Evolutionary conservation across 108 stramenopile species (phyloP), one percentile per base, ranked within the genome.

Genomic region (Cyclostephanos invisitatus): DNA sequence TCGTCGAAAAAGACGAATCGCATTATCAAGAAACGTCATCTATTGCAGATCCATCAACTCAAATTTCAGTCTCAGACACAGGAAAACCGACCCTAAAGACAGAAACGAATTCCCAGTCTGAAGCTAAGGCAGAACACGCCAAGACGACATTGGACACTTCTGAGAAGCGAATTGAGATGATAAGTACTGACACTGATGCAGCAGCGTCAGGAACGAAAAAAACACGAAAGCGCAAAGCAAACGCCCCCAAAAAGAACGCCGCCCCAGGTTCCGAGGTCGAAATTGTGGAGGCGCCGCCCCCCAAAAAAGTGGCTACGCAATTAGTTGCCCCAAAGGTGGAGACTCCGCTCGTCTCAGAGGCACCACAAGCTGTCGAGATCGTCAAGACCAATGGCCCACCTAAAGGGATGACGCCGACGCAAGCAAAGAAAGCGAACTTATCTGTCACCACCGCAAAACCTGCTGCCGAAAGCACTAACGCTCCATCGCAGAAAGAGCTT

Each of bases 171-270:
- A 14, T 10, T 24, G 55, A 40, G 40, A 40, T 11, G 11, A 18
- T 36, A 17, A 36, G 28, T 3, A 47, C 46, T 15, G 36, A 55
- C 5, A 38, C 22, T 44, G 9, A 35, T n/a, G 60, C 21, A 21
- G 60, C 46, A 28, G 60, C 48, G 10, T 5, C 14, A 22, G 37
- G 12, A 17, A 61, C 70, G 55, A 78, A 71, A 54, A 71, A 70
- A 28, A 56, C 54, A 10, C 70, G 65, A 24, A 78, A 78, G 58
- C 77, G 77, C 55, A 78, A 78, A 63, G 77, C 68, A 27, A 71
- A 42, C 51, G 63, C 58, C 17, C 77, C 77, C 5, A 47, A 78
- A 42, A 71, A 78, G 42, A 71, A 71, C 66, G 70, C 64, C 15
- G 57, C 35, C 0, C 35, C 35, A 49, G 61, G 22, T 15, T 46